Base-by-base conservation (phyloP, 495 filamentous ascomycete genomes). In the Pyrenopolyporus hunteri region DNA sequence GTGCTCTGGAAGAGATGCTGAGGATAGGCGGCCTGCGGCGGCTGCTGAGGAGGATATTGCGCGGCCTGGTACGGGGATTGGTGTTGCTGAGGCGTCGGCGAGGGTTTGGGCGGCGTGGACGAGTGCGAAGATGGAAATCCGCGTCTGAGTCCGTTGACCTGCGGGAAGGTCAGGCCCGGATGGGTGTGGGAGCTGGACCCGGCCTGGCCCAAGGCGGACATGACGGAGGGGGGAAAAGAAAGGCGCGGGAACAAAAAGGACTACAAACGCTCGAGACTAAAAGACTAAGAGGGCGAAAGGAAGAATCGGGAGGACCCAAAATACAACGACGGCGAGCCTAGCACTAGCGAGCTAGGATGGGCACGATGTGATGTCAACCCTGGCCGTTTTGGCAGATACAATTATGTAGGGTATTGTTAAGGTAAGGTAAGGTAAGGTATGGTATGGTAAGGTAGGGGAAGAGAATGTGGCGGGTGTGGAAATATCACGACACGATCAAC, bases 11-110 rank as follows among this genome's bases (percentile, higher is more conserved):
- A 75, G 36, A 76, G 70, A 49, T 75, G 71, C 44, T 71, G 71
- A 25, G 69, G 50, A 37, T 70, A 71, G 16, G 66, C 55, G 50
- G 59, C 56, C 50, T 63, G 64, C 9, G 64, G 60, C 14, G 65
- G 72, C 35, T 72, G 71, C 59, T 72, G 72, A 37, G 74, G 69
- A 52, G 72, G 37, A 64, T 76, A 77, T 51, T 73, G 62, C 48
- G 75, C 70, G 3, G 73, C 43, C 49, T 75, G 72, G 52, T 77
- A 79, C n/a, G 78, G 73, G 6, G 75, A 74, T 59, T 74, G 70
- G 56, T 75, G 74, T 39, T 76, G 74, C 28, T 72, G 60, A 23
- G 76, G 73, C 40, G 76, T 72, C 25, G 75, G 72, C 45, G 77
- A 73, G 16, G 76, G 72, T 70, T 79, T 79, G 50, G 71, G 74